Evolutionary conservation across 768 basidiomycete species (phyloP), one percentile per base, ranked within the genome.

Genomic region (Cystofilobasidium capitatum): DNA sequence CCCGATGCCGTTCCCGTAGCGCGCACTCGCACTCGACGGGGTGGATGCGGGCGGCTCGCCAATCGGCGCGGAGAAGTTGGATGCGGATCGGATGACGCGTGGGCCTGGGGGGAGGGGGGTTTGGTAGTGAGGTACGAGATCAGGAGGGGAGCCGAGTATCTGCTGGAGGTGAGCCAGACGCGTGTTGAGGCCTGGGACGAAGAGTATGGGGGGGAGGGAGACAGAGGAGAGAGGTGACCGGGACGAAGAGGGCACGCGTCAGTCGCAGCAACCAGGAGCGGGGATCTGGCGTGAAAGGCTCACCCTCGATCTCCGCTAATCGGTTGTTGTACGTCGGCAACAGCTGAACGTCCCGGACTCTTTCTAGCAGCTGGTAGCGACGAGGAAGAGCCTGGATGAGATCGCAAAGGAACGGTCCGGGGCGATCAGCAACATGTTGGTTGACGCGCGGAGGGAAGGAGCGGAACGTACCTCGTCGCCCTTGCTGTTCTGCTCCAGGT

Each of bases 401-500:
- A 39, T 17, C n/a, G 45, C 7, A n/a, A 16, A 39, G 14, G 16
- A 17, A 31, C 9, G 20, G 62, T 12, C 33, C 55, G 58, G 22
- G 22, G 12, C n/a, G 2, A 17, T 22, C 13, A 39, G 26, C 9
- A 5, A 39, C n/a, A 3, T 42, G 37, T 45, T 40, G 59, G 59
- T 4, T 29, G 44, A 61, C 7, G 58, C 17, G 37, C 9, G 37
- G 14, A 59, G 40, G 10, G n/a, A 26, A 83, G 80, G 72, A 72
- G 69, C 70, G 4, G 78, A 70, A 67, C 79, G 74, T 37, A 78
- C 76, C 69, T 24, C 54, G n/a, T 67, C 55, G 24, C 31, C 49
- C 66, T 26, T 42, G 58, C 71, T 58, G 37, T 70, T 31, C 51
- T 58, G 36, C 67, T 70, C 49, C 62, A 71, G 81, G 71, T 83